Evolutionary conservation across 148 eudicot genomes (phyloP).

Genomic region (Fagopyrum homotropicum): DNA sequence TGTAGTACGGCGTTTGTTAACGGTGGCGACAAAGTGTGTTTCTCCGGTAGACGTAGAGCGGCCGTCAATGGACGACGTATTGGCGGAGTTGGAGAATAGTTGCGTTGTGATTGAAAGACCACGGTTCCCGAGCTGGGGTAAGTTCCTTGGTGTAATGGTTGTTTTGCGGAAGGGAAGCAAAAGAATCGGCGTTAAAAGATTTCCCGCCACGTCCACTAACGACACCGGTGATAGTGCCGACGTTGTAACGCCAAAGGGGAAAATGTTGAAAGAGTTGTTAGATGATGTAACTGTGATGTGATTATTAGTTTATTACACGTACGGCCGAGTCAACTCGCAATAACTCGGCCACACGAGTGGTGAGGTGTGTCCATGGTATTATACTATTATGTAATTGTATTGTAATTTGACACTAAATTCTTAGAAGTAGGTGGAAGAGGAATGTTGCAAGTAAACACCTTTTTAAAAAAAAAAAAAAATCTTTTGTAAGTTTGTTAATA

Average conservation of each 20-base stretch:
- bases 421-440: not conserved
- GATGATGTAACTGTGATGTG: conserved; percentile 12
- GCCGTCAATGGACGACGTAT: conserved; percentile 46
- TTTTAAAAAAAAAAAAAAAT: not conserved
- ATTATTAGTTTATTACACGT: not conserved
- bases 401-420: not conserved
- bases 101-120: conserved; percentile 15
- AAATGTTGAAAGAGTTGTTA: conserved; percentile 10
- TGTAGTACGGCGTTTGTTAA: conserved; percentile 23
- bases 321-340: not conserved
- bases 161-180: not conserved
- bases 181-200: not conserved
- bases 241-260: conserved; percentile 5
- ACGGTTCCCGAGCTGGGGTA: conserved; percentile 25
- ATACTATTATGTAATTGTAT: not conserved
- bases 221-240: conserved; percentile 1
- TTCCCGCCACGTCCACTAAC: not conserved
- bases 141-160: conserved; percentile 16
- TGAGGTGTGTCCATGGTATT: not conserved
- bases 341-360: not conserved
- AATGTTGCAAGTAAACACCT: not conserved
- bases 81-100: conserved; percentile 29
- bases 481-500: not conserved
- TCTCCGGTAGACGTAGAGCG: conserved; percentile 26
- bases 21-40: conserved; percentile 46